These are phyloP conservation scores for Neoarthrinium moseri DNA, from an alignment of 2,329 filamentous ascomycete species.

Conservation along the genomic window DNA sequence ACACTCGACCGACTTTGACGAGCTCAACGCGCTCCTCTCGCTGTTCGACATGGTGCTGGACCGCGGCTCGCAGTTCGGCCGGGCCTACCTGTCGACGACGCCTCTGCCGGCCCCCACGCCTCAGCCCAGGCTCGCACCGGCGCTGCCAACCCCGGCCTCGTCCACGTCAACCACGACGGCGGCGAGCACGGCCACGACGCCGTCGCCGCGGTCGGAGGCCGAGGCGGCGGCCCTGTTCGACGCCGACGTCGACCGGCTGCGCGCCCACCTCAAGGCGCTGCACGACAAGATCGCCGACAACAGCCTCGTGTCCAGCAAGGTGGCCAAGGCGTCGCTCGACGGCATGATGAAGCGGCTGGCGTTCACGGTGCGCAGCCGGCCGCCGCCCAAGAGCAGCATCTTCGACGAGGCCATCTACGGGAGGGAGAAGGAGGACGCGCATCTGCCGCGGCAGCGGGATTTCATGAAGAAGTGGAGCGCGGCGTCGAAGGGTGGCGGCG, in stretches of 20 bases:
- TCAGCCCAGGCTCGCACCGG: too few relatives aligned
- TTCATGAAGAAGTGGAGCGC: conserved; percentile 46
- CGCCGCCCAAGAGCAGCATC: conserved; percentile 50
- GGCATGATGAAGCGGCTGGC: conserved; percentile 71
- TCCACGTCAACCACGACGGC: conserved; percentile 28
- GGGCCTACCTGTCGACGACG: conserved; percentile 12
- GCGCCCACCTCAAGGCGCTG: conserved; percentile 55
- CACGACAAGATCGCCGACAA: conserved; percentile 68
- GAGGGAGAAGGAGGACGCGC: conserved; percentile 33
- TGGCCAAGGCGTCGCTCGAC: conserved; percentile 76
- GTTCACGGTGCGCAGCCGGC: conserved; percentile 67
- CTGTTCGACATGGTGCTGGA: conserved; percentile 77
- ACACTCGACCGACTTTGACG: conserved; percentile 63
- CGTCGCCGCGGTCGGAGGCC: conserved; percentile 12
- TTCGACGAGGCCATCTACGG: conserved; percentile 36
- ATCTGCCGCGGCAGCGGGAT: conserved; percentile 42
- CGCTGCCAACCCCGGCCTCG: conserved; percentile 14
- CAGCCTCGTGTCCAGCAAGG: conserved; percentile 70
- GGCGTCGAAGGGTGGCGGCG: too few relatives aligned
- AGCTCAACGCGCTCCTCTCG: conserved; percentile 62
- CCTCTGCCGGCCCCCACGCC: conserved; percentile 4
- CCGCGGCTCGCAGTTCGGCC: conserved; percentile 40
- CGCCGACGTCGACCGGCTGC: conserved; percentile 65
- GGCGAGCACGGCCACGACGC: conserved; percentile 22
- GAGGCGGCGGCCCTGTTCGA: conserved; percentile 58